Evolutionary conservation across 176 grass and related monocot species (phyloP), one percentile per base, ranked within the genome.

Genomic region (Carex cristatella): DNA sequence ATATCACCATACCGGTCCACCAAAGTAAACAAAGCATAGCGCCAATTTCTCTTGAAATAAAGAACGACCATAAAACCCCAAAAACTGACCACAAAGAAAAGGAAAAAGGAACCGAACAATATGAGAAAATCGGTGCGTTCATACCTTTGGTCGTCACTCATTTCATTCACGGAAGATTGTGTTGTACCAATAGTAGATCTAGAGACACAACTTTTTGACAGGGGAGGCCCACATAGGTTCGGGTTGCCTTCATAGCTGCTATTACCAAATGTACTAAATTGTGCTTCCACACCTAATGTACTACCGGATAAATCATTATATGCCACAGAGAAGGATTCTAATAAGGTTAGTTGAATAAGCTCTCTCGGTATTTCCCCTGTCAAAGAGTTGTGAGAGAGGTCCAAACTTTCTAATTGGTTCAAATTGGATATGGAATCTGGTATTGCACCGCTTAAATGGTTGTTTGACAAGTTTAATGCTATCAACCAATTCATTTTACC

Each of bases 261-360:
- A 18, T 37, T 63, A 10, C 2, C 15, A 65, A 89, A 89, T 3
- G 87, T 38, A 30, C 1, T 5, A 12, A 89, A 86, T 40, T 89
- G 79, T 4, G 37, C 68, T 46, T 31, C 67, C n/a, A 33, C 55
- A 65, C 8, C 33, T 2, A 80, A 69, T 86, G 67, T 83, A 19
- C 69, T 78, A 35, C 88, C 88, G 2, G 88, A 79, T 13, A 89
- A 62, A 19, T 89, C 86, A 6, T 89, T 86, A 14, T 89, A 70
- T 0, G 88, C 88, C 30, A 86, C 86, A 11, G 81, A 83, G 10
- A 84, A 84, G 10, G 6, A 28, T 40, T 48, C 86, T 4, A 88
- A 0, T 0, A 63, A 56, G 0, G 7, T 79, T 5, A 89, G 10
- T 27, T 14, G 63, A 56, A 83, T 61, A 0, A 62, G 3, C 1